Evolutionary conservation across 768 basidiomycete species (phyloP), one percentile per base, ranked within the genome.

Genomic region (Trametes coccinea): DNA sequence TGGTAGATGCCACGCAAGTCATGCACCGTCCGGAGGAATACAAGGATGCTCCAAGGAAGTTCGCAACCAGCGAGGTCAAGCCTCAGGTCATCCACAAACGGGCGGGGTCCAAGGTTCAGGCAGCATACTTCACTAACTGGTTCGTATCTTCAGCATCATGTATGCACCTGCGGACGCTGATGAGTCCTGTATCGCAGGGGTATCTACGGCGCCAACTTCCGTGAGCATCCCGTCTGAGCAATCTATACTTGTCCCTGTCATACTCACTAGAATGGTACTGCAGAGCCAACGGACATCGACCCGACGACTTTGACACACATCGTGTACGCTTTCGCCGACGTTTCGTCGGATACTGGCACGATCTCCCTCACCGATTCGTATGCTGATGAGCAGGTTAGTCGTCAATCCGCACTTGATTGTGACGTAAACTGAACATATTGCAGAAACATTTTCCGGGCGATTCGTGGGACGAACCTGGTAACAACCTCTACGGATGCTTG

Each of bases 241-340:
- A 27, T 29, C 16, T 43, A 34, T 22, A 30, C 29, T 30, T 6
- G 17, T 43, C 34, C 34, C 34, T 37, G 34, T 5, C 13, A n/a
- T 31, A 29, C 49, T 54, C 54, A 48, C 56, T 11, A 8, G 3
- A 29, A 49, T 10, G 55, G 13, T 37, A n/a, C 49, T 65, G 30
- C 69, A 89, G 88, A 88, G 70, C 88, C 88, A 1, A 84, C 81
- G 22, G 82, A 88, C 60, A 84, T 90, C 58, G 78, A 79, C 47
- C 72, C 85, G 8, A 73, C 76, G 3, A 76, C 80, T 41, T 77
- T 94, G 64, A 92, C 90, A 5, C 90, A 90, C 77, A 83, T 93
- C 67, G 75, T 91, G 16, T 93, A 93, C 66, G 81, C 90, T 2
- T 94, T 94, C 69, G 91, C 88, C 48, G 90, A 93, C 71, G 82